Conservation (phyloP, 306 rosid species). For the Cucurbita moschata region DNA sequence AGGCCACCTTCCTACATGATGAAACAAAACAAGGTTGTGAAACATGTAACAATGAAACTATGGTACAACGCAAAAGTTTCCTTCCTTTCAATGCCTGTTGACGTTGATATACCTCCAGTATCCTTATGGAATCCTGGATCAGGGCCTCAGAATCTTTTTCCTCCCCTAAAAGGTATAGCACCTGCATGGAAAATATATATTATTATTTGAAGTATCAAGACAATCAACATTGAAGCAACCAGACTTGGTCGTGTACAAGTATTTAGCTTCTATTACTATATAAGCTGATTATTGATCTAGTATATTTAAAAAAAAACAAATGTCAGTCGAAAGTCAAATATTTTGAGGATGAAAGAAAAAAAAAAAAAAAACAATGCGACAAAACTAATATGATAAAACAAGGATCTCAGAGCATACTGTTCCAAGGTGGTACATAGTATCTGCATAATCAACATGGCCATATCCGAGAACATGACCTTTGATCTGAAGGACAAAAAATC, state of each 20-base stretch:
- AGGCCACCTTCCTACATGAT: conserved; percentile 50
- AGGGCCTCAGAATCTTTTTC: conserved; percentile 56
- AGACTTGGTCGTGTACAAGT: background rate
- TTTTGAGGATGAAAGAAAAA: background rate
- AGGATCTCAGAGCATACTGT: conserved; percentile 33
- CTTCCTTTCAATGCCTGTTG: conserved; percentile 10
- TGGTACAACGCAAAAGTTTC: background rate
- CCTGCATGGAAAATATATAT: conserved; percentile 30
- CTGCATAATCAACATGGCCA: conserved; percentile 66
- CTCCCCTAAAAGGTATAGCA: conserved; percentile 64
- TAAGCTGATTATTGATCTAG: background rate
- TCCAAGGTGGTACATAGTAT: conserved; percentile 85
- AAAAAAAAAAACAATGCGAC: background rate
- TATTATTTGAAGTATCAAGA: background rate
- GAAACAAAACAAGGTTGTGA: conserved; percentile 15
- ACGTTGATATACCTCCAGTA: conserved; percentile 54
- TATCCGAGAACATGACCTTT: conserved; percentile 62
- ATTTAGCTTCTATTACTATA: background rate
- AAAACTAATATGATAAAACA: conserved; percentile 1
- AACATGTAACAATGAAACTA: conserved; percentile 8
- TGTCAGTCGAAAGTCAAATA: background rate
- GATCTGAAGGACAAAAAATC: conserved; percentile 36
- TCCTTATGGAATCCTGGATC: conserved; percentile 57
- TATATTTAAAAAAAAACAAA: background rate
- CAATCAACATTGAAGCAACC: conserved; percentile 7